Evolutionary conservation across 2,329 filamentous ascomycete genomes (phyloP).

Genomic region (Nannizziopsis arthrosporioides): DNA sequence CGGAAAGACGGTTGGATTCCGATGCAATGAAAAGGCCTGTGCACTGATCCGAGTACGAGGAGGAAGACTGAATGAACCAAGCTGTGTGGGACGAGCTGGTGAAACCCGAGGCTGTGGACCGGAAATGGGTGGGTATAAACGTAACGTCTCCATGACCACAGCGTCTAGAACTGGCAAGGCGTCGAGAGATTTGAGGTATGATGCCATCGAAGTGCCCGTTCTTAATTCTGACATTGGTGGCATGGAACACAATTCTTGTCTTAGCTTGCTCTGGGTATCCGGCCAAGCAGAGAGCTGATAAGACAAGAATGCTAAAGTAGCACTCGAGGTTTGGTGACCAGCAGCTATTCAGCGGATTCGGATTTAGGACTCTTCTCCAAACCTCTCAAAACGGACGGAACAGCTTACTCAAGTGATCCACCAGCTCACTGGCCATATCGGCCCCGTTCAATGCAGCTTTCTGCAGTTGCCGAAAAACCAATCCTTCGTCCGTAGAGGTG

Average conservation of each 20-base stretch:
- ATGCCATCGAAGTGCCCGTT: background rate
- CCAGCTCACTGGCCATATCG: slow-evolving; percentile 57
- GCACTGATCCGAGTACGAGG: slow-evolving; percentile 24
- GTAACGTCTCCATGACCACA: slow-evolving; percentile 27
- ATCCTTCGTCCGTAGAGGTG: slow-evolving; percentile 16
- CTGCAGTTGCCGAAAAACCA: slow-evolving; percentile 23
- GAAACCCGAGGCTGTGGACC: slow-evolving; percentile 23
- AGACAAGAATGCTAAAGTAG: slow-evolving; percentile 9
- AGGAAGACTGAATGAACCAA: slow-evolving; percentile 25
- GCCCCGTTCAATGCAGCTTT: slow-evolving; percentile 28
- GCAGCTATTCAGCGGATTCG: slow-evolving; percentile 43
- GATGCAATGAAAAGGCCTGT: slow-evolving; percentile 34
- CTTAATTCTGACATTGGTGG: background rate
- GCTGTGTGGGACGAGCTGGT: slow-evolving; percentile 15
- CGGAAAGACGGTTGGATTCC: slow-evolving; percentile 30
- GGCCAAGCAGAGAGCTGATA: slow-evolving; percentile 10
- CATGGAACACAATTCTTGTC: slow-evolving; percentile 8
- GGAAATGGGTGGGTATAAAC: slow-evolving; percentile 23
- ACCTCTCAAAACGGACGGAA: too few species aligned
- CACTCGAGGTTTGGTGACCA: slow-evolving; percentile 58
- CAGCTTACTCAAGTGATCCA: slow-evolving; percentile 46
- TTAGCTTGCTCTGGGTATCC: slow-evolving; percentile 3
- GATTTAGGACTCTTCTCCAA: too few species aligned
- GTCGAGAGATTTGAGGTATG: slow-evolving; percentile 21
- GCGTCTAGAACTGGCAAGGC: slow-evolving; percentile 24